These are phyloP conservation scores for Escallonia herrerae DNA, from an alignment of 129 eudicot species.

Conservation along the genomic window DNA sequence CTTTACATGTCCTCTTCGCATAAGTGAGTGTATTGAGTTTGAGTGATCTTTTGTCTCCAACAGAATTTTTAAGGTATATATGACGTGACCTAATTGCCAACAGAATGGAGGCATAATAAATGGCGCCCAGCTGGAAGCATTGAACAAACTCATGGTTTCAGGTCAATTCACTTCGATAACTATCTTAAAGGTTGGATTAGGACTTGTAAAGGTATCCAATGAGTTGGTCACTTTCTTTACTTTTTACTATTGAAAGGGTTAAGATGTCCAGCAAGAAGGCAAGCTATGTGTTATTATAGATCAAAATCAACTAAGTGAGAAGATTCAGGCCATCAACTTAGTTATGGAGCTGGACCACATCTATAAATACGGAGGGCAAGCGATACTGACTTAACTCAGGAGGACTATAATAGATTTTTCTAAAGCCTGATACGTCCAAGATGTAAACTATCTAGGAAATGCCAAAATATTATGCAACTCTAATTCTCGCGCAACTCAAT, in stretches of 20 bases:
- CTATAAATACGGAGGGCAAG: background rate
- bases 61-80: no score
- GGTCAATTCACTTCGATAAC: no score
- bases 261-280: background rate
- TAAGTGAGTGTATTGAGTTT: no score
- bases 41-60: no score
- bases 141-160: background rate
- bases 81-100: background rate
- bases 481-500: no score
- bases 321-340: background rate
- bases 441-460: no score
- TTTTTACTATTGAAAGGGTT: background rate
- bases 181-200: no score
- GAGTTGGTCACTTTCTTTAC: background rate
- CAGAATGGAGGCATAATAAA: background rate
- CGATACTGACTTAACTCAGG: background rate
- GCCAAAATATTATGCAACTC: no score
- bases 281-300: background rate
- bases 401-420: background rate
- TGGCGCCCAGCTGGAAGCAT: background rate
- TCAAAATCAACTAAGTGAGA: background rate
- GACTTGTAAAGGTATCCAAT: no score
- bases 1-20: no score
- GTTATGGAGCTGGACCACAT: background rate
- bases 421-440: no score